phyloP scores from a whole-genome alignment of 192 early-diverging fungal genomes.

The Chytriomyces confervae region DNA sequence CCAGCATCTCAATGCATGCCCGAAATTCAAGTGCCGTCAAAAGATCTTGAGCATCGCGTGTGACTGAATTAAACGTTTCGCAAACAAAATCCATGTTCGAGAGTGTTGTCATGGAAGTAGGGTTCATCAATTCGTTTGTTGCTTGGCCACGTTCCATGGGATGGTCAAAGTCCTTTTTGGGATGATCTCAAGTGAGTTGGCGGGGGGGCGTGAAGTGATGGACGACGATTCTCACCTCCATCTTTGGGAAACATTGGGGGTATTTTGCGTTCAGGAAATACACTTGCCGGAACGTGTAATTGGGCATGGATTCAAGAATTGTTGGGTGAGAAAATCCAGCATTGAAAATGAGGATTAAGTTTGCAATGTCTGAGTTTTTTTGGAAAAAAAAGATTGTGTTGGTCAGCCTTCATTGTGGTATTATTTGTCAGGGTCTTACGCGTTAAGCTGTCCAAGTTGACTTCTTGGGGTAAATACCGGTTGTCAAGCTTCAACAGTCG shows the following conservation, averaged over 20 bases:
- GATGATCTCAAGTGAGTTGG: not conserved
- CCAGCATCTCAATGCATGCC: not conserved
- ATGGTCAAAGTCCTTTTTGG: not conserved
- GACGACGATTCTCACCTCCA: no score
- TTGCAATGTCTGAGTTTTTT: conserved; percentile 65
- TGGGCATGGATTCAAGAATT: conserved; percentile 67
- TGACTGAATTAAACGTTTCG: not conserved
- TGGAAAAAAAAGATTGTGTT: not conserved
- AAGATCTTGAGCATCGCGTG: not conserved
- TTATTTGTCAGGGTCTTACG: conserved; percentile 53
- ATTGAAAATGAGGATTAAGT: conserved; percentile 82
- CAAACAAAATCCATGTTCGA: not conserved
- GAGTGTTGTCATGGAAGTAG: not conserved
- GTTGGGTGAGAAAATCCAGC: conserved; percentile 57
- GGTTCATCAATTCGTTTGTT: not conserved
- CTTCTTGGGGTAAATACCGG: conserved; percentile 73
- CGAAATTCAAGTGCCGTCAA: not conserved
- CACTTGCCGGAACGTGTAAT: conserved; percentile 76
- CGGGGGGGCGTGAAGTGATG: not conserved
- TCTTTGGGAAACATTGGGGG: conserved; percentile 65
- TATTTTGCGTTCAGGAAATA: conserved; percentile 77
- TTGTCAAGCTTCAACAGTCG: conserved; percentile 67
- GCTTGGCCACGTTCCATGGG: not conserved
- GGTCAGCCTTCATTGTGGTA: not conserved
- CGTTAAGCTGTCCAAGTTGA: conserved; percentile 66